Conservation (phyloP, 2,329 filamentous ascomycete genomes). For the Cladosporium phlei region DNA sequence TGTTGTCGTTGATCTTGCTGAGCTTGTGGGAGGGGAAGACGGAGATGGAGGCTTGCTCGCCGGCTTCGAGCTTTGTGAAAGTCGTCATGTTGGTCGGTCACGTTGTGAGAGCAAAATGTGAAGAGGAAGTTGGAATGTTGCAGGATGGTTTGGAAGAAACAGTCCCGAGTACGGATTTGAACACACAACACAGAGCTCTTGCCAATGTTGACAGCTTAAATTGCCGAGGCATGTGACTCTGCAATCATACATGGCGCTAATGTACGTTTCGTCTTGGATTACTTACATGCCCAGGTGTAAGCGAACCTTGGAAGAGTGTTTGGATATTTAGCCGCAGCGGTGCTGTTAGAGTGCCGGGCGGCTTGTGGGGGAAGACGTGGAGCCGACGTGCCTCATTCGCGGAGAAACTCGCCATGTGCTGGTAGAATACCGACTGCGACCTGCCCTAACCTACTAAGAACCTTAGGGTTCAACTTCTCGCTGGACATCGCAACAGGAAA, state of each 20-base stretch:
- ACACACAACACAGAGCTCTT: slow-evolving; percentile 3
- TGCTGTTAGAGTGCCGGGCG: background rate
- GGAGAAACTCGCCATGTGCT: too few species aligned
- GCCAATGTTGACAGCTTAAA: background rate
- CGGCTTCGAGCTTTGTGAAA: slow-evolving; percentile 62
- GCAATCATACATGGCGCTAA: background rate
- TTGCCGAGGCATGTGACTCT: background rate
- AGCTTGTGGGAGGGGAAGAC: slow-evolving; percentile 62
- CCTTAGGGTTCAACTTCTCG: too few species aligned
- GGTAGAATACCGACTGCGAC: too few species aligned
- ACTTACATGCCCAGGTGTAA: too few species aligned
- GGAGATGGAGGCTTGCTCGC: slow-evolving; percentile 59
- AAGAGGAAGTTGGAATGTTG: too few species aligned
- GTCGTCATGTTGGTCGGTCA: slow-evolving; percentile 62
- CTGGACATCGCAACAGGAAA: too few species aligned
- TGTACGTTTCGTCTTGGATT: too few species aligned
- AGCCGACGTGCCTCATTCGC: background rate
- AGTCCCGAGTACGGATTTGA: too few species aligned
- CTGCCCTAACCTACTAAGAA: too few species aligned
- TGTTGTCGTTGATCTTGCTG: slow-evolving; percentile 71
- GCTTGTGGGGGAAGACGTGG: background rate
- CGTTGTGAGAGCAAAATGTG: too few species aligned
- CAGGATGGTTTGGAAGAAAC: too few species aligned
- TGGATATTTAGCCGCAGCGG: slow-evolving; percentile 5
- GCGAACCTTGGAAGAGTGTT: too few species aligned